Evolutionary conservation across 164 flowering plant species (phyloP).

Genomic region (Vitis amurensis): DNA sequence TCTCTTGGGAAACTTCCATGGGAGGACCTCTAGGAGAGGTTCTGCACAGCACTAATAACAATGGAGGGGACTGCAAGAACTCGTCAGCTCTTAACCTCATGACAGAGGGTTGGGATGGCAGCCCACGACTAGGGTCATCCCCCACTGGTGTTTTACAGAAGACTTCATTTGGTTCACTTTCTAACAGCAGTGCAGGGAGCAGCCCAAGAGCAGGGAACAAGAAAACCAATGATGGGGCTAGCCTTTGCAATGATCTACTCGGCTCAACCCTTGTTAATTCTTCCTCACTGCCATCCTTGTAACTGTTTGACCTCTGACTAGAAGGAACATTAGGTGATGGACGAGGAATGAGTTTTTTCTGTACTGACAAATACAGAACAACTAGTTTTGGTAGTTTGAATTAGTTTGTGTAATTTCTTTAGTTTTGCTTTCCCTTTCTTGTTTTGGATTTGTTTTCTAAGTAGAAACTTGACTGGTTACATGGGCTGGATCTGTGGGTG

Average conservation of each 20-base stretch:
- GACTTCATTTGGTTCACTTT: slow-evolving; percentile 60
- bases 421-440: neutral
- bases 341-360: neutral
- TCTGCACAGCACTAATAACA: slow-evolving; percentile 42
- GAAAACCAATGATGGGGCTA: slow-evolving; percentile 26
- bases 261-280: slow-evolving; percentile 36
- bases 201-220: slow-evolving; percentile 64
- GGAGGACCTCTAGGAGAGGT: slow-evolving; percentile 95
- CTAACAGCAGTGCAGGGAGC: slow-evolving; percentile 84
- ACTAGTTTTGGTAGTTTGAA: neutral
- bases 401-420: neutral
- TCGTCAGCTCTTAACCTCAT: slow-evolving; percentile 53
- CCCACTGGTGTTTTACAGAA: slow-evolving; percentile 80
- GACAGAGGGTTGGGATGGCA: slow-evolving; percentile 63
- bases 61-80: slow-evolving; percentile 28
- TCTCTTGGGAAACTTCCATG: slow-evolving; percentile 66
- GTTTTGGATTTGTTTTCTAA: neutral
- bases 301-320: slow-evolving; percentile 1
- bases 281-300: slow-evolving; percentile 37
- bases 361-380: slow-evolving; percentile 4
- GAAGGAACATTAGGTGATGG: neutral
- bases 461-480: neutral
- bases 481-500: neutral
- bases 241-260: slow-evolving; percentile 36
- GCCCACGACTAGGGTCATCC: slow-evolving; percentile 58